Evolutionary conservation across 495 filamentous ascomycete species (phyloP), one percentile per base, ranked within the genome.

Genomic region (Penicillium atrosanguineum): DNA sequence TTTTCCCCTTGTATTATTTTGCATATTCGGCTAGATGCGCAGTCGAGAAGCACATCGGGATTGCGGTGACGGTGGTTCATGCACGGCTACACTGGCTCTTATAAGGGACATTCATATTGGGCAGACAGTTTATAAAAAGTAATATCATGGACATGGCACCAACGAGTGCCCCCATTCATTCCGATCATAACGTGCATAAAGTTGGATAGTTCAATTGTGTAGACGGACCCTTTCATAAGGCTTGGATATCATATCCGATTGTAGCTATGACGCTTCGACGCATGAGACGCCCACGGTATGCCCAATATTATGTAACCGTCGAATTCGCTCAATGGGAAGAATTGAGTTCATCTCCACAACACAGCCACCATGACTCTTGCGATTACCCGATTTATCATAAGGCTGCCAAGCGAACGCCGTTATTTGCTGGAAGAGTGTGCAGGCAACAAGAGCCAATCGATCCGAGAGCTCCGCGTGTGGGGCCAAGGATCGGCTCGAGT

Each of bases 31-130:
- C 41, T 55, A 12, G 19, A 59, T 40, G 36, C 29, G 41, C 50
- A 45, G 55, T 48, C 40, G 34, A 36, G 51, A 20, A 41, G 31
- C 21, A 43, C 41, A 18, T 23, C 26, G 36, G 20, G 37, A 47
- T 48, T 16, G 28, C 52, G 44, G n/a, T 28, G 25, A 41, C 20
- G 29, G 36, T 43, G 46, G 21, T 47, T 51, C 44, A 39, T 45
- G 43, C 39, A 46, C 29, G 31, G 26, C 26, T 44, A 46, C 46
- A 46, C 11, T 26, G 48, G 42, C 29, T 60, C 63, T 60, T 59
- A 61, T 41, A 65, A 50, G 42, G 50, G 42, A 48, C 57, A 61
- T 66, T 61, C 57, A 56, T 52, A 63, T 55, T 41, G 51, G 26
- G 52, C 39, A 48, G 44, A 52, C 41, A 42, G 55, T 53, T 55